Evolutionary conservation across 441 rosid genomes (phyloP), one percentile per base, ranked within the genome.

Genomic region (Adansonia grandidieri): DNA sequence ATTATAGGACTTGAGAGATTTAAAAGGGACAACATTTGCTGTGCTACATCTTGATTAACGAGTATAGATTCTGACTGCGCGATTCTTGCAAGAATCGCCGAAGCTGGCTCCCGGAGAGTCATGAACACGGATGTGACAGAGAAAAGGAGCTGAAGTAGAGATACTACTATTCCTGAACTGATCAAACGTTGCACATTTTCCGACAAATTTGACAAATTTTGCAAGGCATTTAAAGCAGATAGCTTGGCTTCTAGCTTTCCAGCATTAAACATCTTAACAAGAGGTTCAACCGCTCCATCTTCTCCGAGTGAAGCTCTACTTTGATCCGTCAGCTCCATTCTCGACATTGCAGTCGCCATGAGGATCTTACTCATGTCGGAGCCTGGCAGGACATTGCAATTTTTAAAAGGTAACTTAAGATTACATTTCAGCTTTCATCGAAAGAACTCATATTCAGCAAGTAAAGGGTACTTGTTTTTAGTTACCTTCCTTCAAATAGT

Each of bases 81-180:
- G 69, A 92, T 88, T 71, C 80, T 85, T 6, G 92, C 92, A 7
- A 92, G 92, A 73, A 92, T 90, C 2, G 90, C 93, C 2, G 94
- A 90, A 61, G 91, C 94, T 6, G 94, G 94, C 83, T 92, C 96
- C 47, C 92, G 86, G 57, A 92, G 92, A 73, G 93, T 90, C 94
- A 89, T 90, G 10, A 92, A 89, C 63, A 90, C 94, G n/a, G 93
- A 92, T 14, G 94, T 92, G 4, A 92, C 96, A 1, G 96, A 92
- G 84, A 92, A 92, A 63, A 90, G 89, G 19, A 92, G 86, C 84
- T 92, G 94, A 77, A 90, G 92, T 32, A 92, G 84, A 40, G 88
- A 82, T 9, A 68, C 78, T 17, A 87, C 88, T 40, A 90, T 85
- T 40, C 92, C 93, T 14, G 96, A 84, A 70, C 74, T 76, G 76